These are phyloP conservation scores for Magnolia officinalis DNA, from an alignment of 164 flowering plant species.

Conservation along the genomic window DNA sequence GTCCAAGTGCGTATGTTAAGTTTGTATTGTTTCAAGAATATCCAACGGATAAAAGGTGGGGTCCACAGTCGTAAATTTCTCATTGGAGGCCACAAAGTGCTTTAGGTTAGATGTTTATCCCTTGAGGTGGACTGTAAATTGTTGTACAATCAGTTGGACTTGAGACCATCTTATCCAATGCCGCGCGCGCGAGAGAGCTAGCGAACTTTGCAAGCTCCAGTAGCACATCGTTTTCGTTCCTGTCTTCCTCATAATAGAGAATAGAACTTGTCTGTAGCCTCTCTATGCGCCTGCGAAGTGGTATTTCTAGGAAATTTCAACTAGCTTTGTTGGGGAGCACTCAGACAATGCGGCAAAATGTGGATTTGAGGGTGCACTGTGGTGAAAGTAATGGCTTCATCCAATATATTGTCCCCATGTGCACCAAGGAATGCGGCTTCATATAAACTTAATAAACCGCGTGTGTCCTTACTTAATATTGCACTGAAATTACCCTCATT, in stretches of 20 bases:
- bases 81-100: too few species aligned
- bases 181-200: too few species aligned
- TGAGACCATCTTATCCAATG: too few species aligned
- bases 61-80: too few species aligned
- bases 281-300: conserved; percentile 11
- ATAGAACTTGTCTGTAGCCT: conserved; percentile 17
- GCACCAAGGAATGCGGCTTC: conserved; percentile 19
- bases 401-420: conserved; percentile 21
- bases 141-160: too few species aligned
- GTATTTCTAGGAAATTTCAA: conserved; percentile 11
- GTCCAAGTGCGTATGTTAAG: too few species aligned
- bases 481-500: conserved; percentile 29
- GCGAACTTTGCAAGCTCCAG: conserved; percentile 9
- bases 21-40: too few species aligned
- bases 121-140: too few species aligned
- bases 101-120: too few species aligned
- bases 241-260: conserved; percentile 10
- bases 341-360: background rate
- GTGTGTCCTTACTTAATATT: background rate
- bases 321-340: conserved; percentile 7
- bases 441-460: conserved; percentile 20
- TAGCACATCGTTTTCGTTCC: conserved; percentile 1
- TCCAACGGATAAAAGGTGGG: too few species aligned
- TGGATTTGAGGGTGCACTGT: too few species aligned
- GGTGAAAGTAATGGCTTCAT: conserved; percentile 26